Conservation (phyloP, 2,329 filamentous ascomycete species). For the Pyrenochaeta sp. region DNA sequence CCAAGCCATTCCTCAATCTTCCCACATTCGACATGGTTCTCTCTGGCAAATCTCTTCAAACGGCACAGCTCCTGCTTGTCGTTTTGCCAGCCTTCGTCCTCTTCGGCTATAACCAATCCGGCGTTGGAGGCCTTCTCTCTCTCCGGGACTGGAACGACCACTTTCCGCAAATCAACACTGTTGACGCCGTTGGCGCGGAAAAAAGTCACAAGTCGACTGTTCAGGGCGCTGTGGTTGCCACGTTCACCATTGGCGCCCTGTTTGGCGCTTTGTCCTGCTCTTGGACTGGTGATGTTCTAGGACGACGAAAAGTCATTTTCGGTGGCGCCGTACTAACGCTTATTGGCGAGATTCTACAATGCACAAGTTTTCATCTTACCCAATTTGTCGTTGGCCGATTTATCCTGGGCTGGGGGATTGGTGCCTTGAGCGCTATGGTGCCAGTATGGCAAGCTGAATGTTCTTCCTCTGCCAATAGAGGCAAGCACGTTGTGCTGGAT, state of each 20-base stretch:
- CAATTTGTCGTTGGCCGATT: slow-evolving; percentile 59
- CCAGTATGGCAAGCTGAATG: slow-evolving; percentile 59
- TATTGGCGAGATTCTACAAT: slow-evolving; percentile 56
- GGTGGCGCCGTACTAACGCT: slow-evolving; percentile 51
- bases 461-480: slow-evolving; percentile 49
- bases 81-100: slow-evolving; percentile 56
- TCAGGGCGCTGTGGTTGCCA: slow-evolving; percentile 56
- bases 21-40: slow-evolving; percentile 19
- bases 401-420: slow-evolving; percentile 56
- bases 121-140: slow-evolving; percentile 59
- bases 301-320: slow-evolving; percentile 57
- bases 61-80: slow-evolving; percentile 48
- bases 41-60: slow-evolving; percentile 37
- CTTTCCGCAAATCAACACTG: slow-evolving; percentile 61
- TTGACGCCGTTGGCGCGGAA: slow-evolving; percentile 52
- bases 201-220: slow-evolving; percentile 57
- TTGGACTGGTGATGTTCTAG: slow-evolving; percentile 56
- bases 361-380: slow-evolving; percentile 54
- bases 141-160: slow-evolving; percentile 51
- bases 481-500: slow-evolving; percentile 53
- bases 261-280: slow-evolving; percentile 57
- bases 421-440: slow-evolving; percentile 54
- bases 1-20: slow-evolving; percentile 2
- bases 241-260: slow-evolving; percentile 58
- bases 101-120: slow-evolving; percentile 63